These are phyloP conservation scores for Gynostemma pentaphyllum DNA, from an alignment of 306 rosid species.

Conservation along the genomic window DNA sequence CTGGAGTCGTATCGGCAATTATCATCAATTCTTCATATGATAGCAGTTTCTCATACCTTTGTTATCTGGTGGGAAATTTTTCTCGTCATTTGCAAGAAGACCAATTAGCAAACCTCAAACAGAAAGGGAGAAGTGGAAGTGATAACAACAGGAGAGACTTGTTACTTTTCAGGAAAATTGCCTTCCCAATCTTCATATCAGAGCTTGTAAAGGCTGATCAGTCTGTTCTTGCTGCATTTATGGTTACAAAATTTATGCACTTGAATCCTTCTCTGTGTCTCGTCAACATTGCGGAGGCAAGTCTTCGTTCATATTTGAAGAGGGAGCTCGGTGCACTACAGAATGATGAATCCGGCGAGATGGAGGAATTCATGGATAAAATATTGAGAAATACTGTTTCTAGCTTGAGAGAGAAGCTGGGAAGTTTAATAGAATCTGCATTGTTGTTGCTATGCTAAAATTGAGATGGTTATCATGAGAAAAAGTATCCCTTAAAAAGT, in stretches of 20 bases:
- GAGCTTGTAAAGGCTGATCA: slow-evolving; percentile 89
- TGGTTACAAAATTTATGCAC: slow-evolving; percentile 74
- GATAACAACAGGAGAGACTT: slow-evolving; percentile 26
- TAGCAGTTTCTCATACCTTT: slow-evolving; percentile 49
- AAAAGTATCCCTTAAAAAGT: background rate
- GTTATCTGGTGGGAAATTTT: slow-evolving; percentile 68
- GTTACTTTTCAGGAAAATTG: slow-evolving; percentile 36
- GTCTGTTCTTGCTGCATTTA: slow-evolving; percentile 67
- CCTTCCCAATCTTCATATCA: slow-evolving; percentile 56
- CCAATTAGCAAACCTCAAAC: slow-evolving; percentile 26
- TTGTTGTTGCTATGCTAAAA: slow-evolving; percentile 18
- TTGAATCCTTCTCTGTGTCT: slow-evolving; percentile 54
- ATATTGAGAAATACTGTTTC: slow-evolving; percentile 41
- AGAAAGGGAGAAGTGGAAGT: slow-evolving; percentile 17
- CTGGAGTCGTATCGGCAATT: slow-evolving; percentile 53
- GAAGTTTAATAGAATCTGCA: slow-evolving; percentile 36
- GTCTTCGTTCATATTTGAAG: slow-evolving; percentile 58
- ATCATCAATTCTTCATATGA: slow-evolving; percentile 36
- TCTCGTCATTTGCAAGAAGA: slow-evolving; percentile 44
- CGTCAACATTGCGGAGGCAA: slow-evolving; percentile 50
- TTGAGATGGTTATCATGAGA: background rate
- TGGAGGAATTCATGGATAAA: slow-evolving; percentile 23
- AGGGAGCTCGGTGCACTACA: slow-evolving; percentile 46
- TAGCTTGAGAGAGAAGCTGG: slow-evolving; percentile 41
- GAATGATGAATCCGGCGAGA: slow-evolving; percentile 25